Conservation (phyloP, 139 green algal species). For the Mesotaenium endlicherianum region DNA sequence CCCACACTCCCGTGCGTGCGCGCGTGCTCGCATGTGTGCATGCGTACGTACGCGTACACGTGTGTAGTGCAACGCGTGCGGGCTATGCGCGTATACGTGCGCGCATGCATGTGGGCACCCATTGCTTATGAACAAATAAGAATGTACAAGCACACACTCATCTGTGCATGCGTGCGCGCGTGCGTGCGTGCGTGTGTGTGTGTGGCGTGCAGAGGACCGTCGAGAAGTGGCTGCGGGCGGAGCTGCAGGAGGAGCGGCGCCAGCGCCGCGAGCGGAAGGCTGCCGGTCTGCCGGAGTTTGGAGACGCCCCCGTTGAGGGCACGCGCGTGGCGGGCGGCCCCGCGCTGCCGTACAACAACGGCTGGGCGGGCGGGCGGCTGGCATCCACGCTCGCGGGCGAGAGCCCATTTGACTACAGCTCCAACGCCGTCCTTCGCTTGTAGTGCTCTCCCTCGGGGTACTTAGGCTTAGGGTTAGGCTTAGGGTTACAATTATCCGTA, state of each 20-base stretch:
- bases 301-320: neutral
- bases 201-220: conserved; percentile 34
- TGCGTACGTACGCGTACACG: too few relatives aligned
- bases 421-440: conserved; percentile 24
- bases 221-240: conserved; percentile 37
- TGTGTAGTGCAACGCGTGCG: too few relatives aligned
- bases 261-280: conserved; percentile 14
- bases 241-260: conserved; percentile 11
- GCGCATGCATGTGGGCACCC: too few relatives aligned
- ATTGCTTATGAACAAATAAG: too few relatives aligned
- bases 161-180: neutral
- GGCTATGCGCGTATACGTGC: too few relatives aligned
- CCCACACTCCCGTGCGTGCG: too few relatives aligned
- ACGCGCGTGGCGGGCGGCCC: neutral
- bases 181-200: conserved; percentile 18
- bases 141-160: too few relatives aligned
- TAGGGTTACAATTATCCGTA: too few relatives aligned
- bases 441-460: too few relatives aligned
- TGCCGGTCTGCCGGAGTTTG: neutral
- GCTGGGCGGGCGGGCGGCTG: conserved; percentile 31
- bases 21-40: too few relatives aligned
- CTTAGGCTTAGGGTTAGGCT: too few relatives aligned
- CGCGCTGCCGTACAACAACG: conserved; percentile 28
- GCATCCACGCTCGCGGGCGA: conserved; percentile 8
- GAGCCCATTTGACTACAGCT: conserved; percentile 1